Conservation (phyloP, 2,329 filamentous ascomycete species). For the Alternaria ventricosa region DNA sequence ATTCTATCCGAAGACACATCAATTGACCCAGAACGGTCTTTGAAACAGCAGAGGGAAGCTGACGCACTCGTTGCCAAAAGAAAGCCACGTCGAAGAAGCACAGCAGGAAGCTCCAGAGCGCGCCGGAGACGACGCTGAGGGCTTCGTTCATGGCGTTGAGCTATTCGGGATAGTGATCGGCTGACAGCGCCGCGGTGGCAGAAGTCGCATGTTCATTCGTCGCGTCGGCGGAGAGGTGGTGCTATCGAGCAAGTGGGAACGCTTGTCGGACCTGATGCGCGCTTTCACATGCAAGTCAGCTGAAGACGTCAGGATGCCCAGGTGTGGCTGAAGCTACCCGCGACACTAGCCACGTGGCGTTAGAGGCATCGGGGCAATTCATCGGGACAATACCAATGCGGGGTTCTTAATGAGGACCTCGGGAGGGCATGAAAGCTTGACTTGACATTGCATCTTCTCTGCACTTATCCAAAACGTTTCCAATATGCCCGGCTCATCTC, state of each 20-base stretch:
- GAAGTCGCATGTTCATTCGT: conserved; percentile 38
- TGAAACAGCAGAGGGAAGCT: background rate
- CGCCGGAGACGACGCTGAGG: conserved; percentile 8
- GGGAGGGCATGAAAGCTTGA: conserved; percentile 1
- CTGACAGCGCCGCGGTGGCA: conserved; percentile 20
- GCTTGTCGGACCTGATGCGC: conserved; percentile 9
- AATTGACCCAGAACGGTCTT: background rate
- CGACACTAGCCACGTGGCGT: conserved; percentile 16
- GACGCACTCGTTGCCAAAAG: conserved; percentile 51
- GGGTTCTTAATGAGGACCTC: background rate
- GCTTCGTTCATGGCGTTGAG: conserved; percentile 29
- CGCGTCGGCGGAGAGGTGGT: conserved; percentile 22
- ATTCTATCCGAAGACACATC: background rate
- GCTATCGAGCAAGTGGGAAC: conserved; percentile 22
- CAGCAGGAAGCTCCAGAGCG: conserved; percentile 38
- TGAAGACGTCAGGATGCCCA: conserved; percentile 10
- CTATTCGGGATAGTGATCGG: conserved; percentile 19
- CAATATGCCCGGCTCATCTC: conserved; percentile 51
- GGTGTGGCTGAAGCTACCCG: background rate
- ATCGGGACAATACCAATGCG: background rate
- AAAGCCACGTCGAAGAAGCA: conserved; percentile 48
- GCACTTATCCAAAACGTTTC: background rate
- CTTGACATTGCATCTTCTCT: background rate
- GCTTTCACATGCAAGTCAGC: conserved; percentile 28
- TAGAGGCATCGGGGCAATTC: background rate